Conservation (phyloP, 2,329 filamentous ascomycete genomes). For the Fusarium napiforme region DNA sequence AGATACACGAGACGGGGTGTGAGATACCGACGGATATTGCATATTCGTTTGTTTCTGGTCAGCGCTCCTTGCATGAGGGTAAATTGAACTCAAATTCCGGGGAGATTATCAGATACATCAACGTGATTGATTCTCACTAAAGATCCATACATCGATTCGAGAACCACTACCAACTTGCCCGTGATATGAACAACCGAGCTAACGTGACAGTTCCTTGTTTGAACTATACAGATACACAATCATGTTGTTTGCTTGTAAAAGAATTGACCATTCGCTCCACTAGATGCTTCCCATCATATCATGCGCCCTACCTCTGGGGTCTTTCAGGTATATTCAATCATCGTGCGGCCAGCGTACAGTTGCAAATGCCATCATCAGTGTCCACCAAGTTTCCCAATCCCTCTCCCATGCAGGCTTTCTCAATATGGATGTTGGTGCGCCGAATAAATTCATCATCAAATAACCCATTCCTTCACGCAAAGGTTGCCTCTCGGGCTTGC, state of each 20-base stretch:
- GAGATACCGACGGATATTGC: not conserved
- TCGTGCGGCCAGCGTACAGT: slow-evolving; percentile 36
- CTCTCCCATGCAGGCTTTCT: slow-evolving; percentile 5
- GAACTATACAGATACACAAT: not conserved
- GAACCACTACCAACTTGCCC: not conserved
- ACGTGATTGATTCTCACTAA: not conserved
- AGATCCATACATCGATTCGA: slow-evolving; percentile 2
- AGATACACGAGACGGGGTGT: not conserved
- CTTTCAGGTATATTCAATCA: slow-evolving; percentile 38
- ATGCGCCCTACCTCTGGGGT: slow-evolving; percentile 6
- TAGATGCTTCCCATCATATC: slow-evolving; percentile 30
- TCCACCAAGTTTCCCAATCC: slow-evolving; percentile 4
- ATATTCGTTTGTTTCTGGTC: slow-evolving; percentile 1
- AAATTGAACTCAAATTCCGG: not conserved
- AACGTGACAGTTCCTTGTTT: not conserved
- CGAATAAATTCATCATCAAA: slow-evolving; percentile 22
- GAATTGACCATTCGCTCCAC: slow-evolving; percentile 5
- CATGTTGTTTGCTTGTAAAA: not conserved
- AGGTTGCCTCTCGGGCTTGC: not conserved
- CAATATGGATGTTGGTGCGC: slow-evolving; percentile 15
- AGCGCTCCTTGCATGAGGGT: not conserved
- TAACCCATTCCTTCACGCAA: not conserved
- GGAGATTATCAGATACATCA: not conserved
- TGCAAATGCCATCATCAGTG: slow-evolving; percentile 11
- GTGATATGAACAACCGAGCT: not conserved